Conservation (phyloP, 176 grass and related monocot species). For the Aegilops speltoides region DNA sequence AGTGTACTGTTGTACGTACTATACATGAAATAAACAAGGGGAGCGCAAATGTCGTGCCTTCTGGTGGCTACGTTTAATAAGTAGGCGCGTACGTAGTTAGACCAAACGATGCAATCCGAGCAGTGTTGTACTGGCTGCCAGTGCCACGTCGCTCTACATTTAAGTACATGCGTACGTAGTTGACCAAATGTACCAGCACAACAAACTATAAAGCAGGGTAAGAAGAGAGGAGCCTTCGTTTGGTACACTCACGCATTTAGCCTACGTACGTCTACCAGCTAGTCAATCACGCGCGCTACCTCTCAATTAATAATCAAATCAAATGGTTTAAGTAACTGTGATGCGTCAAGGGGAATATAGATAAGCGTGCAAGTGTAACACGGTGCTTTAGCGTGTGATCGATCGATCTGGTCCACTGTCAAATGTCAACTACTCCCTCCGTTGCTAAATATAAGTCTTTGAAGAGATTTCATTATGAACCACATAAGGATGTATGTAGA, state of each 20-base stretch:
- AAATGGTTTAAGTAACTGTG: neutral
- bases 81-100: neutral
- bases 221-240: neutral
- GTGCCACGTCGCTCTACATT: neutral
- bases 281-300: neutral
- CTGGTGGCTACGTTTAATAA: neutral
- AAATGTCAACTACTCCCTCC: slow-evolving; percentile 2
- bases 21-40: too few relatives aligned
- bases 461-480: too few relatives aligned
- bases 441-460: too few relatives aligned
- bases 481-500: too few relatives aligned
- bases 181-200: neutral
- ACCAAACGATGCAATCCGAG: neutral
- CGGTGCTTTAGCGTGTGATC: neutral
- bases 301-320: neutral
- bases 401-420: neutral
- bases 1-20: too few relatives aligned
- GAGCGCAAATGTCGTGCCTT: neutral
- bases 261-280: neutral
- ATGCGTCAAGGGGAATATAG: neutral
- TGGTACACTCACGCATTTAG: neutral
- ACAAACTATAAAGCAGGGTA: neutral
- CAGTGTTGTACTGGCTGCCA: neutral
- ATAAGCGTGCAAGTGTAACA: neutral
- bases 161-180: too few relatives aligned